Conservation (phyloP, 345 rosid species). For the Raphanus raphanistrum region DNA sequence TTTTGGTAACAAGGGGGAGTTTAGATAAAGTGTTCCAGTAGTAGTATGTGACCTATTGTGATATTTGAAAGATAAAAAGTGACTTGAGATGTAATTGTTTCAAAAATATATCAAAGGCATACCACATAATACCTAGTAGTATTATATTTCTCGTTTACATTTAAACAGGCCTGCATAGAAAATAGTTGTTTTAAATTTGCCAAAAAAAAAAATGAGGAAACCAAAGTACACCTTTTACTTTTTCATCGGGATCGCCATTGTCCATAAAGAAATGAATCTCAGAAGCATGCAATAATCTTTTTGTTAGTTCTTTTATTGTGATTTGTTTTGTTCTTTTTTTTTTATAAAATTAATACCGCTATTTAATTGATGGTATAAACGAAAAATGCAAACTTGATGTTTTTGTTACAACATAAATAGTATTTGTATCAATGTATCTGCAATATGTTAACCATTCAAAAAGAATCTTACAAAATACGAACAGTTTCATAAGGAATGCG, state of each 20-base stretch:
- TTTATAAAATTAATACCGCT: not conserved
- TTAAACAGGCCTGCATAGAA: not conserved
- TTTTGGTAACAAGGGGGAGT: too few relatives aligned
- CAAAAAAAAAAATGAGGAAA: not conserved
- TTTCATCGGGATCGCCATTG: constrained; percentile 4
- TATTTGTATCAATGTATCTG: not conserved
- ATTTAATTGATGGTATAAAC: not conserved
- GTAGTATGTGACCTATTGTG: too few relatives aligned
- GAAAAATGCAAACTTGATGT: not conserved
- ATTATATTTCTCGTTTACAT: too few relatives aligned
- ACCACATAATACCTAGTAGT: too few relatives aligned
- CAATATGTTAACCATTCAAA: not conserved
- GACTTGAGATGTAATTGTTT: too few relatives aligned
- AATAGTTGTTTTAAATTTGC: not conserved
- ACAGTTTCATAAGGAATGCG: not conserved
- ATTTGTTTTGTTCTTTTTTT: not conserved
- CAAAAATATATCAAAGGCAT: not conserved
- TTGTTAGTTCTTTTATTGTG: not conserved
- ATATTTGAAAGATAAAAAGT: too few relatives aligned
- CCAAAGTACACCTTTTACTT: not conserved
- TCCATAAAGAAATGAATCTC: not conserved
- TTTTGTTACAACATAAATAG: not conserved
- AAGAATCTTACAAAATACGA: not conserved
- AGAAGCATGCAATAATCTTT: not conserved
- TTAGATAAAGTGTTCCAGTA: too few relatives aligned